Evolutionary conservation across 805 yeast genomes (phyloP).

Genomic region (Suhomyces emberorum): DNA sequence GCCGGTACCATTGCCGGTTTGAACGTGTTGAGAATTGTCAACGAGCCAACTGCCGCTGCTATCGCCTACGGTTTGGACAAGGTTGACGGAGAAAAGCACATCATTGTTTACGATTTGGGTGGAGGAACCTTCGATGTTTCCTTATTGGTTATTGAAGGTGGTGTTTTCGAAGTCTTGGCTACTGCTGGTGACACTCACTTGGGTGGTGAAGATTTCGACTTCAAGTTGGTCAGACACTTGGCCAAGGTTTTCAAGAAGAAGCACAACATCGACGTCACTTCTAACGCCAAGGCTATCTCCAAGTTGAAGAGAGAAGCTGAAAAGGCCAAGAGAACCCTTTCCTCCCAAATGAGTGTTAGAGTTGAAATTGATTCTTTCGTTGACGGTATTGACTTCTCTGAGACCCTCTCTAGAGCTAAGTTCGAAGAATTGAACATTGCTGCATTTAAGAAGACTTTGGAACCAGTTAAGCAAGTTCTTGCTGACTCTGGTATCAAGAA

Average conservation of each 20-base stretch:
- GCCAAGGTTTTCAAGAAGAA: constrained; percentile 44
- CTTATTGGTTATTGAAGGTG: constrained; percentile 42
- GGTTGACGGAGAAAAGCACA: constrained; percentile 40
- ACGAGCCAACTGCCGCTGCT: constrained; percentile 62
- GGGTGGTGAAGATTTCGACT: constrained; percentile 51
- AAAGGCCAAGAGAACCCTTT: constrained; percentile 48
- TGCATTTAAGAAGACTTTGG: constrained; percentile 44
- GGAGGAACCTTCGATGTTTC: constrained; percentile 44
- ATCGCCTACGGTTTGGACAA: constrained; percentile 33
- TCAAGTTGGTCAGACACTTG: constrained; percentile 42
- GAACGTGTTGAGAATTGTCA: constrained; percentile 82
- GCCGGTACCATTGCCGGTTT: constrained; percentile 92
- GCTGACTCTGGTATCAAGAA: constrained; percentile 45
- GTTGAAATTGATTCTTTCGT: constrained; percentile 47
- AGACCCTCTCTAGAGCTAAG: constrained; percentile 45
- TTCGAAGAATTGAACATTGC: constrained; percentile 47
- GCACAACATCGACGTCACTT: constrained; percentile 40
- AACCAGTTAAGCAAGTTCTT: constrained; percentile 47
- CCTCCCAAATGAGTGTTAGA: constrained; percentile 42
- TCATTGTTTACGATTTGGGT: constrained; percentile 48
- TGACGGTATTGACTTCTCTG: constrained; percentile 48
- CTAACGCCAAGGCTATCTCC: constrained; percentile 41
- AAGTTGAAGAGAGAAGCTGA: constrained; percentile 49
- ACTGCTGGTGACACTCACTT: constrained; percentile 51
- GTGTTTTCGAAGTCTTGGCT: constrained; percentile 47